Evolutionary conservation across 352 stramenopile species (phyloP).

Genomic region (Phytophthora chlamydospora): DNA sequence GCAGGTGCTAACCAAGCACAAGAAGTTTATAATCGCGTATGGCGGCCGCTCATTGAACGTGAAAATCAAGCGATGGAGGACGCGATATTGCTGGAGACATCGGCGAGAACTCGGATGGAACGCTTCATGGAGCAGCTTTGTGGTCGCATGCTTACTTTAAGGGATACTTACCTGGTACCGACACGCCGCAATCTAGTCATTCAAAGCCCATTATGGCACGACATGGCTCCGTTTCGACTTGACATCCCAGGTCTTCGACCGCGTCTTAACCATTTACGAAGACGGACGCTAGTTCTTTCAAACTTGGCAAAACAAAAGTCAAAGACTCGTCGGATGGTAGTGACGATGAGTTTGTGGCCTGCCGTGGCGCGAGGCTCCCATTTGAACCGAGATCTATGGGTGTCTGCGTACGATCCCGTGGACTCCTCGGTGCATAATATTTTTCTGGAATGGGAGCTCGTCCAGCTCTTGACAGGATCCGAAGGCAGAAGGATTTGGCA

Average conservation of each 20-base stretch:
- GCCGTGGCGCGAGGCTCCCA: constrained; percentile 3
- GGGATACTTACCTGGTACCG: constrained; percentile 48
- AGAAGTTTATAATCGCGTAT: constrained; percentile 38
- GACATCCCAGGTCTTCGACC: constrained; percentile 54
- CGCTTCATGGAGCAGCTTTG: constrained; percentile 48
- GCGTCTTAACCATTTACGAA: constrained; percentile 48
- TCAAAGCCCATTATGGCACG: constrained; percentile 40
- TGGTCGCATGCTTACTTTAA: constrained; percentile 43
- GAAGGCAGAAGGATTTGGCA: constrained; percentile 23
- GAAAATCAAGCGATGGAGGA: constrained; percentile 32
- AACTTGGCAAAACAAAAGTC: constrained; percentile 20
- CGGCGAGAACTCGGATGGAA: constrained; percentile 29
- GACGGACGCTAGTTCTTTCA: constrained; percentile 41
- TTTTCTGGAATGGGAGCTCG: constrained; percentile 75
- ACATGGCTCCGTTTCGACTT: constrained; percentile 32
- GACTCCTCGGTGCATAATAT: constrained; percentile 47
- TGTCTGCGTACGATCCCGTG: constrained; percentile 63
- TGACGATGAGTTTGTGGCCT: constrained; percentile 53
- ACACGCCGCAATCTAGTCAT: constrained; percentile 60
- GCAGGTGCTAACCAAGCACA: constrained; percentile 40
- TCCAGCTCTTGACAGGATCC: constrained; percentile 53
- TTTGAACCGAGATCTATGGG: constrained; percentile 38
- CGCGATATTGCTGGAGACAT: constrained; percentile 37
- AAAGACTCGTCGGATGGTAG: constrained; percentile 45
- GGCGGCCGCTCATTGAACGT: constrained; percentile 32